Base-by-base conservation (phyloP, 768 basidiomycete species). In the Collybiopsis luxurians region DNA sequence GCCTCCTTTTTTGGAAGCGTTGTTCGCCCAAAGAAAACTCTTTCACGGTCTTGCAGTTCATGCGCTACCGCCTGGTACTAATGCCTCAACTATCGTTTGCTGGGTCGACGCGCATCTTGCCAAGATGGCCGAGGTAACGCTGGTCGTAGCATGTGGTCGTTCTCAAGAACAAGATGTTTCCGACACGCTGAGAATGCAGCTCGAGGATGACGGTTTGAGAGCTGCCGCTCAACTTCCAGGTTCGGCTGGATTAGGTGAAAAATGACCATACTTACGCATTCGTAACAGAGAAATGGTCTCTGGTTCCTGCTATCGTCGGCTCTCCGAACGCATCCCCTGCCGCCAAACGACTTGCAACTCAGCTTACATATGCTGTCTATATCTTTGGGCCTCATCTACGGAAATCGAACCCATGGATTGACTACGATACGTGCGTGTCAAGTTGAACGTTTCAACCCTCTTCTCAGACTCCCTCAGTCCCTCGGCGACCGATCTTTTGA, bases 141-240 rank as follows among this genome's bases (percentile, higher is more conserved):
- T 72, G 30, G 51, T 60, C n/a, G 45, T 78, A 49, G 70, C 72
- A 7, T 62, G 65, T 4, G 68, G 69, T 9, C 53, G 65, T 38
- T 56, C 59, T 27, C 50, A 42, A 19, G 52, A 42, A 31, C 23
- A 26, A 13, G 21, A 46, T 51, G 12, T 50, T 54, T 61, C 66
- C 38, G 66, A 66, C 55, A 75, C 58, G 57, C 64, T 76, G 63
- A 67, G 58, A 59, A 58, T 48, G n/a, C 80, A 81, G 52, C 73
- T 72, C 55, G 76, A 81, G 39, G 75, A 82, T 17, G 80, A 84
- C 57, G 70, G 68, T 54, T 64, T 89, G 28, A 75, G 77, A 39
- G 87, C 86, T 39, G 84, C 86, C 4, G 71, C 79, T 23, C 88
- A 90, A 60, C 70, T 92, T n/a, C 89, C 90, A 57, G 78, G 89